Evolutionary conservation across 306 rosid genomes (phyloP).

Genomic region (Fragaria nilgerrensis): DNA sequence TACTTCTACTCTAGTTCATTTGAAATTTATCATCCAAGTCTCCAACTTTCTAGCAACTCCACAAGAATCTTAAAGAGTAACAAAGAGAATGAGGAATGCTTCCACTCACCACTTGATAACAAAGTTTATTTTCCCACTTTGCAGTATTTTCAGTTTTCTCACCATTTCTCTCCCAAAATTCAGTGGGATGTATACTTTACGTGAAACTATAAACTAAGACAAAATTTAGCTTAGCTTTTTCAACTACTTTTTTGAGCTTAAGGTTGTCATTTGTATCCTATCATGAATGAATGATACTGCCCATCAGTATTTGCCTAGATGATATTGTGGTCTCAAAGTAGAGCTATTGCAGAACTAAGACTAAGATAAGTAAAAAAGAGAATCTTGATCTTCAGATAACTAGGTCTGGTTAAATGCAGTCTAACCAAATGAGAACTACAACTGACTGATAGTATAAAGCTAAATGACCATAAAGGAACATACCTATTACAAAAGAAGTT

Average conservation of each 20-base stretch:
- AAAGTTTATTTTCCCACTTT: neutral
- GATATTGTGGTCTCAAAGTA: neutral
- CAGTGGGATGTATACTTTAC: neutral
- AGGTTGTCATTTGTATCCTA: neutral
- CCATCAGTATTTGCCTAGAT: neutral
- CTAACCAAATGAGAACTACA: neutral
- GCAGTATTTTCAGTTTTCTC: neutral
- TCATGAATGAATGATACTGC: neutral
- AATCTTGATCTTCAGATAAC: neutral
- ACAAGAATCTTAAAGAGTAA: neutral
- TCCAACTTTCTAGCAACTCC: neutral
- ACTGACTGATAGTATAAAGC: conserved; percentile 21
- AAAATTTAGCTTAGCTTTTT: neutral
- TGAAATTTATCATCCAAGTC: neutral
- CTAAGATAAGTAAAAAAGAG: neutral
- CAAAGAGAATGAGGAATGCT: neutral
- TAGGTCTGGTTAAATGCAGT: conserved; percentile 9
- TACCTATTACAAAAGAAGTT: conserved; percentile 97
- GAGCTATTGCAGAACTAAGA: neutral
- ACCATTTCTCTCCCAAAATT: neutral
- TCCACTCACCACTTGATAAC: neutral
- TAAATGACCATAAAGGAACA: conserved; percentile 19
- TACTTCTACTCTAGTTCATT: neutral
- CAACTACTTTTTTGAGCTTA: neutral
- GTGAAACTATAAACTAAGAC: neutral